A percentile compares a stretch with the other conserved stretches of the same genome.
phyloP scores from a whole-genome alignment of 1,284 basidiomycete genomes.

The Agaricales sp. region DNA sequence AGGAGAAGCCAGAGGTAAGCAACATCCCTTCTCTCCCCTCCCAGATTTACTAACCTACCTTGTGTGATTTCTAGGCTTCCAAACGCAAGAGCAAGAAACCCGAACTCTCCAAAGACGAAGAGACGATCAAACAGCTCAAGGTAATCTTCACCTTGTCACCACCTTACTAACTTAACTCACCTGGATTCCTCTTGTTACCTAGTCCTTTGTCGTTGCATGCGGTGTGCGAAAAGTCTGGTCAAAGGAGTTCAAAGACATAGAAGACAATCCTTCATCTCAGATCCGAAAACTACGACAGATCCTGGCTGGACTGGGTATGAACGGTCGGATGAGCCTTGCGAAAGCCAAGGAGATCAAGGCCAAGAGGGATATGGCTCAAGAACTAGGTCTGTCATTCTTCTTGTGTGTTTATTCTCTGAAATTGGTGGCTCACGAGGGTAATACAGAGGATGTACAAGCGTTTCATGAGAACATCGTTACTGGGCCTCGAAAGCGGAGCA shows the following conservation, averaged over 20 bases:
- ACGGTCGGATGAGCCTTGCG: conserved; percentile 63
- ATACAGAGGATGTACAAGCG: conserved; percentile 52
- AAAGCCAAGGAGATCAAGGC: conserved; percentile 68
- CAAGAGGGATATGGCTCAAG: conserved; percentile 66
- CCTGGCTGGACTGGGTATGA: conserved; percentile 70
- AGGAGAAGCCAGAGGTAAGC: not conserved
- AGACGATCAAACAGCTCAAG: conserved; percentile 50
- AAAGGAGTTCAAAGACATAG: conserved; percentile 57
- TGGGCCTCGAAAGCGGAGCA: conserved; percentile 13
- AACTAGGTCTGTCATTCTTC: conserved; percentile 50
- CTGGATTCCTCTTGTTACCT: conserved; percentile 1
- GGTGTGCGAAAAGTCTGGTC: conserved; percentile 77
- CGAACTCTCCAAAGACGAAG: conserved; percentile 39
- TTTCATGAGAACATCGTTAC: conserved; percentile 35
- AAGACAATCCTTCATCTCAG: conserved; percentile 47
- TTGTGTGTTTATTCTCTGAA: conserved; percentile 1
- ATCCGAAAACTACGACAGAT: conserved; percentile 56
- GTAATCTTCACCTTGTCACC: conserved; percentile 19
- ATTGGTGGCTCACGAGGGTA: too few relatives aligned
- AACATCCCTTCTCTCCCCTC: not conserved
- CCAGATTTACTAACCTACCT: not conserved
- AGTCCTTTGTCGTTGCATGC: conserved; percentile 68
- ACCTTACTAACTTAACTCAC: not conserved
- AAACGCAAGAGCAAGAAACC: conserved; percentile 8
- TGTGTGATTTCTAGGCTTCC: not conserved